phyloP scores from a whole-genome alignment of 306 rosid species.

The Abrus pulchellus region DNA sequence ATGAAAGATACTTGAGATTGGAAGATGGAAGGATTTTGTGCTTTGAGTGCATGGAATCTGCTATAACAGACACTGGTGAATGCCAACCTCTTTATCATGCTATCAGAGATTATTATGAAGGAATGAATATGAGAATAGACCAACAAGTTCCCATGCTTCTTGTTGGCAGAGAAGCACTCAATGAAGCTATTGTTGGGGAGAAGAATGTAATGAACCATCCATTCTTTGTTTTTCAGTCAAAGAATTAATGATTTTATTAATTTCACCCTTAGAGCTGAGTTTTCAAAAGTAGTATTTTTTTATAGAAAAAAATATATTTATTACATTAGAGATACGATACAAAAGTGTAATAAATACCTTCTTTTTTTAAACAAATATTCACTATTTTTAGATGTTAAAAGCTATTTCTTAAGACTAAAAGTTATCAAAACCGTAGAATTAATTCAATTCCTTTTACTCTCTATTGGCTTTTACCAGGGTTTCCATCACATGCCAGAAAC shows the following conservation, averaged over 20 bases:
- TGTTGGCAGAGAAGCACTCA: conserved; percentile 94
- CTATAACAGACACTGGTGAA: conserved; percentile 94
- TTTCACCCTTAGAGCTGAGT: too few relatives aligned
- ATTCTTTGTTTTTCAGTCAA: conserved; percentile 17
- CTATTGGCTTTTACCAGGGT: conserved; percentile 66
- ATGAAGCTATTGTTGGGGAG: conserved; percentile 94
- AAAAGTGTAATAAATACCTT: too few relatives aligned
- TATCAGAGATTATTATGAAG: conserved; percentile 92
- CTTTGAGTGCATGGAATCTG: conserved; percentile 94
- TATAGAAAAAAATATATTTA: too few relatives aligned
- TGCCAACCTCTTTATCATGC: conserved; percentile 95
- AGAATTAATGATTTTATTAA: neutral
- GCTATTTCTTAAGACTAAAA: too few relatives aligned
- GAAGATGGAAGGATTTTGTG: conserved; percentile 92
- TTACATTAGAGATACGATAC: too few relatives aligned
- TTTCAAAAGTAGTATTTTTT: too few relatives aligned
- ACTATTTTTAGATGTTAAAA: too few relatives aligned
- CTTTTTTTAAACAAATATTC: too few relatives aligned
- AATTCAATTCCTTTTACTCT: conserved; percentile 47
- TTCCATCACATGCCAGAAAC: conserved; percentile 97
- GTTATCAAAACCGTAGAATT: neutral
- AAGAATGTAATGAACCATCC: conserved; percentile 65
- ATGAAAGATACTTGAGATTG: conserved; percentile 66
- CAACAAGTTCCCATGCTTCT: conserved; percentile 98
- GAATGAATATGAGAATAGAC: conserved; percentile 88